phyloP scores from a whole-genome alignment of 371 early-diverging fungal species.

The Gilbertella persicaria region DNA sequence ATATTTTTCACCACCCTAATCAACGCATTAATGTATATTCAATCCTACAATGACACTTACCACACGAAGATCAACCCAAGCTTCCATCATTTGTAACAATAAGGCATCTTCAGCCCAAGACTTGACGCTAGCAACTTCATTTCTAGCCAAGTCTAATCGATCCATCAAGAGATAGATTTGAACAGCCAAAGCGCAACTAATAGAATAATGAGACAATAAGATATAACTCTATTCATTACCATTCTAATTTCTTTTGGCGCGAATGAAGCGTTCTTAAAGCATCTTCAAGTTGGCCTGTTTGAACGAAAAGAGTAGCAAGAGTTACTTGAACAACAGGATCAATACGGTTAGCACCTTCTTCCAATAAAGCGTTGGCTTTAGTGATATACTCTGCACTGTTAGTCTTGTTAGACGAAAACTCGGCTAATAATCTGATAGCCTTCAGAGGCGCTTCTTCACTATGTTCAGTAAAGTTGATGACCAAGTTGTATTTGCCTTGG shows the following conservation, averaged over 20 bases:
- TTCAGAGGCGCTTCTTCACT: conserved; percentile 47
- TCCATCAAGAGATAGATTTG: conserved; percentile 82
- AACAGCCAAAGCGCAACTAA: conserved; percentile 74
- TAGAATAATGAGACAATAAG: not conserved
- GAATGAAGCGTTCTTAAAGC: conserved; percentile 67
- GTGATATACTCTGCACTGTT: conserved; percentile 31
- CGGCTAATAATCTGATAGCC: conserved; percentile 62
- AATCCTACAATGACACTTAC: conserved; percentile 34
- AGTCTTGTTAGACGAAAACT: conserved; percentile 43
- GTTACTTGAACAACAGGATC: conserved; percentile 51
- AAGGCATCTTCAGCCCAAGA: conserved; percentile 91
- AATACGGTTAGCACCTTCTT: conserved; percentile 46
- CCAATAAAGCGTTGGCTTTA: conserved; percentile 46
- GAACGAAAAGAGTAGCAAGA: conserved; percentile 45
- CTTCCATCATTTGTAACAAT: conserved; percentile 90
- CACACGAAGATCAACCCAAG: conserved; percentile 79
- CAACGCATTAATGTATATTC: not conserved
- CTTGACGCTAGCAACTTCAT: conserved; percentile 72
- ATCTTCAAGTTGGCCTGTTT: conserved; percentile 48
- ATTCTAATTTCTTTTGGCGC: conserved; percentile 79
- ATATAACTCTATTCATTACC: conserved; percentile 43
- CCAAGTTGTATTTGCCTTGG: conserved; percentile 64
- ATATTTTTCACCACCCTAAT: conserved; percentile 76
- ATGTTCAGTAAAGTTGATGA: conserved; percentile 56
- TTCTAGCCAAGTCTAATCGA: conserved; percentile 86